phyloP scores from a whole-genome alignment of 2,329 filamentous ascomycete genomes.

The Alternaria sp. region DNA sequence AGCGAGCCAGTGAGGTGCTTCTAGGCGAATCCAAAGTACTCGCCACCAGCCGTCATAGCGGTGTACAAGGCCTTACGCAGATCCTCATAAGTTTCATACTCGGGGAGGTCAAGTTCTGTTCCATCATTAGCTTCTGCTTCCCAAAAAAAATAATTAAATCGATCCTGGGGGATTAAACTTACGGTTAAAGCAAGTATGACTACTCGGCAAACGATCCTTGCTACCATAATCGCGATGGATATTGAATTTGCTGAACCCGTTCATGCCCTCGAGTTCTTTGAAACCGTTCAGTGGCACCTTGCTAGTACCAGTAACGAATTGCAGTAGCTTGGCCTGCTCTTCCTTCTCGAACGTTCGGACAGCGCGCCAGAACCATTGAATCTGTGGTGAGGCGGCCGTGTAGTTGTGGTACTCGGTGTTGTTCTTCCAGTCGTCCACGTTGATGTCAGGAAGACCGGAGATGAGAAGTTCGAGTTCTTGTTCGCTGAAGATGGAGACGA shows the following conservation, averaged over 20 bases:
- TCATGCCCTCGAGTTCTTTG: constrained; percentile 99
- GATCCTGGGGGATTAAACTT: constrained; percentile 58
- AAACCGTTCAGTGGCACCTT: constrained; percentile 99
- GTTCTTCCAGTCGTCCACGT: constrained; percentile 98
- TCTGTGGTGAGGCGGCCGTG: constrained; percentile 89
- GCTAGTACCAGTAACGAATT: constrained; percentile 97
- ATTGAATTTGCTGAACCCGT: constrained; percentile 96
- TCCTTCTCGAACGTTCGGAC: constrained; percentile 98
- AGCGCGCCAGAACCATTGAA: constrained; percentile 99
- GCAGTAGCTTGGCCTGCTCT: constrained; percentile 93
- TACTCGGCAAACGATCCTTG: constrained; percentile 93
- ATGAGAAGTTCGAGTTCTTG: constrained; percentile 97
- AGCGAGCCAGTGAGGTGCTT: not conserved
- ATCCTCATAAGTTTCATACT: constrained; percentile 95
- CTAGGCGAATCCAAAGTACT: constrained; percentile 97
- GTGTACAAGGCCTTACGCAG: constrained; percentile 89
- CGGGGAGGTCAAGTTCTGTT: constrained; percentile 93
- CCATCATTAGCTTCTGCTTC: constrained; percentile 45
- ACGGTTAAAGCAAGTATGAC: constrained; percentile 99
- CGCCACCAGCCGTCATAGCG: constrained; percentile 96
- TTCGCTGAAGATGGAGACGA: constrained; percentile 98
- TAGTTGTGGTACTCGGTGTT: constrained; percentile 99
- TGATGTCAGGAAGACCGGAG: constrained; percentile 95
- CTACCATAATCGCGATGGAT: constrained; percentile 98
- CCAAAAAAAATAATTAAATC: no score